Conservation (phyloP, 1,284 basidiomycete species). For the Bondarzewia mesenterica region DNA sequence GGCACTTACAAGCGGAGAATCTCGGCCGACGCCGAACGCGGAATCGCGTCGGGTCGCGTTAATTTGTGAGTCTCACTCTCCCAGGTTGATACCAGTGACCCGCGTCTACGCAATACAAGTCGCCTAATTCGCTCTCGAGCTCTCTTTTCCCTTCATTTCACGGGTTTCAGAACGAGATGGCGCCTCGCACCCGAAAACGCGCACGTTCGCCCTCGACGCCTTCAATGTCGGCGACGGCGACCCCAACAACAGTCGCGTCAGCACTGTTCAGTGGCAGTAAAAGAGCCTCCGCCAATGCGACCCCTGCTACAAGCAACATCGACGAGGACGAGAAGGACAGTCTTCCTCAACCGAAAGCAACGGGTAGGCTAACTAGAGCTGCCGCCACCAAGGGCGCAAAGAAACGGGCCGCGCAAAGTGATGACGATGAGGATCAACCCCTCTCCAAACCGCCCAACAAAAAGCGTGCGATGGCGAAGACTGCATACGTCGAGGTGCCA, state of each 20-base stretch:
- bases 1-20: background rate
- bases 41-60: background rate
- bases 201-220: constrained; percentile 1
- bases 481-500: constrained; percentile 40
- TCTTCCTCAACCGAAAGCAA: constrained; percentile 1
- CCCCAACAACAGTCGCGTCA: constrained; percentile 27
- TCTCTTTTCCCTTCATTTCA: no score
- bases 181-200: constrained; percentile 4
- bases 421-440: constrained; percentile 16
- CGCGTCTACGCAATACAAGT: no score
- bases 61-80: background rate
- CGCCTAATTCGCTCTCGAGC: no score
- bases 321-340: constrained; percentile 19
- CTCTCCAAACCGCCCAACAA: constrained; percentile 25
- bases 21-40: background rate
- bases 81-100: no score
- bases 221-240: constrained; percentile 20
- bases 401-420: constrained; percentile 19
- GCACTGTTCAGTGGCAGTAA: constrained; percentile 39
- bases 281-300: constrained; percentile 23
- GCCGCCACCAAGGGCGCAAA: constrained; percentile 2
- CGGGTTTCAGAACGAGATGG: no score
- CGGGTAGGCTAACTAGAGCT: background rate
- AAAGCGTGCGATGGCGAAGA: constrained; percentile 31
- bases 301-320: constrained; percentile 34